Evolutionary conservation across 495 filamentous ascomycete species (phyloP).

Genomic region (Penicillium salamii): DNA sequence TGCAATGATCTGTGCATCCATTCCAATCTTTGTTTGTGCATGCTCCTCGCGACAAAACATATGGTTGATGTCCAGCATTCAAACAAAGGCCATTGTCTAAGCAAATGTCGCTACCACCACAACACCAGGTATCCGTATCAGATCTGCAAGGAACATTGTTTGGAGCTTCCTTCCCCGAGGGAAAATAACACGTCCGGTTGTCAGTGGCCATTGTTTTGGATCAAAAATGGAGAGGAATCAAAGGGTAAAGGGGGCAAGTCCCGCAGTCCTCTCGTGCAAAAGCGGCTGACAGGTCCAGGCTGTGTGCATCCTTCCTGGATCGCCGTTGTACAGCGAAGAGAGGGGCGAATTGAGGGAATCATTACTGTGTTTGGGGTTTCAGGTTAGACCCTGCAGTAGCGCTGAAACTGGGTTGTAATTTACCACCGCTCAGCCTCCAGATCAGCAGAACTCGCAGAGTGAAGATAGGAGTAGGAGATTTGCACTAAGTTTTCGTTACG

Average conservation of each 20-base stretch:
- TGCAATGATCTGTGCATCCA: slow-evolving; percentile 1
- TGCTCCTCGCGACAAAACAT: neutral
- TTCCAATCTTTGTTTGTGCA: neutral
- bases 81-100: slow-evolving; percentile 1
- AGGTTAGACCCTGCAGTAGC: slow-evolving; percentile 1
- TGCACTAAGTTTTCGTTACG: neutral
- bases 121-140: slow-evolving; percentile 1
- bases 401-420: neutral
- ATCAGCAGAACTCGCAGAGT: neutral
- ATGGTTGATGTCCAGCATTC: slow-evolving; percentile 1
- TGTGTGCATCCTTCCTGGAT: neutral
- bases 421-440: neutral
- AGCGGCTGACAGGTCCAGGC: neutral
- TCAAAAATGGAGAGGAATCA: neutral
- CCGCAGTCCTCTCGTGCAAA: neutral
- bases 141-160: neutral
- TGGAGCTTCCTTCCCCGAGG: neutral
- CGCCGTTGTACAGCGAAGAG: neutral
- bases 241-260: neutral
- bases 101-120: neutral
- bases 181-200: neutral
- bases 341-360: neutral
- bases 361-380: neutral
- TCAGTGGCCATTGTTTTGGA: neutral
- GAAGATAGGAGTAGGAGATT: neutral